Conservation (phyloP, 371 early-diverging fungal genomes). For the Circinella minor region DNA sequence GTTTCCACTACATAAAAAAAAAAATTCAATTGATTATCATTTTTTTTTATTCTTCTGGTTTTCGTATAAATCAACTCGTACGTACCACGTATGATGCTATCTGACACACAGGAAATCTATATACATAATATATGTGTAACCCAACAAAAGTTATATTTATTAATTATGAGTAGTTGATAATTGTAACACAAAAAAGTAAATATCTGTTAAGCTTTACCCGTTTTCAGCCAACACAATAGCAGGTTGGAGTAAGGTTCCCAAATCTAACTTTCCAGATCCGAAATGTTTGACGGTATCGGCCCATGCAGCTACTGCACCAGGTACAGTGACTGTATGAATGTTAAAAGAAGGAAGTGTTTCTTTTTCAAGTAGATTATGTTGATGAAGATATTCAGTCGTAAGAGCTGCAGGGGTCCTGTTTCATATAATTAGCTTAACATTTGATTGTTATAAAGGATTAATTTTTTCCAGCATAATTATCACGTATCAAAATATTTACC, state of each 20-base stretch:
- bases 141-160: no score
- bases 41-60: no score
- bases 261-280: conserved; percentile 71
- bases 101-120: no score
- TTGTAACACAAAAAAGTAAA: no score
- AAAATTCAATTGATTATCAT: no score
- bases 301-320: conserved; percentile 85
- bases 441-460: not conserved
- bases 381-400: conserved; percentile 51
- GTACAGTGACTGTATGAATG: conserved; percentile 76
- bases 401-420: conserved; percentile 61
- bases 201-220: conserved; percentile 50
- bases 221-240: conserved; percentile 76
- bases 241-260: conserved; percentile 66
- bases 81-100: no score
- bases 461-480: not conserved
- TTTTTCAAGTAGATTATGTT: conserved; percentile 31
- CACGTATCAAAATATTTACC: conserved; percentile 31
- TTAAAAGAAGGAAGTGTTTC: conserved; percentile 47
- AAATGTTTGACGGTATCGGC: conserved; percentile 70
- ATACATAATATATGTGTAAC: no score
- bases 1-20: conserved; percentile 56
- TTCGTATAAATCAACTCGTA: no score
- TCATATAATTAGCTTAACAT: not conserved
- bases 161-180: not conserved